Evolutionary conservation across 495 filamentous ascomycete species (phyloP), one percentile per base, ranked within the genome.

Genomic region (Alectoria sarmentosa): DNA sequence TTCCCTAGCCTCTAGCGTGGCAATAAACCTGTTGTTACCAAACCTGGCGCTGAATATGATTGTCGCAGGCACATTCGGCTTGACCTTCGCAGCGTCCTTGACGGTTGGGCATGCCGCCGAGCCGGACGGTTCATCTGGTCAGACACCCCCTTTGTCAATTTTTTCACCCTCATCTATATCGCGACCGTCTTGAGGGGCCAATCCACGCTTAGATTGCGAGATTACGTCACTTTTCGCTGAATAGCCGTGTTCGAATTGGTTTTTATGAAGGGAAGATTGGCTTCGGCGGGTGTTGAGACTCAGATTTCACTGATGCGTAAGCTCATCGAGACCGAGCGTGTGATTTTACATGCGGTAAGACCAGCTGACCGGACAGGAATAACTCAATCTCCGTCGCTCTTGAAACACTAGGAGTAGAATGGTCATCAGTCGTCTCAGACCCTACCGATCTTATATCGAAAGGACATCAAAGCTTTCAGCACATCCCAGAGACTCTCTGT

Each of bases 81-180:
- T 56, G 14, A 15, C 52, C 26, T 56, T n/a, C 4, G 52, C 21
- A 28, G 52, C 52, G 52, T 56, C 52, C n/a, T 56, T 56, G 32
- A 9, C 32, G 7, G 52, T 56, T 3, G 52, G n/a, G 17, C 32
- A 56, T 34, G 9, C 52, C 52, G 52, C 10, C 52, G 52, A 28
- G 52, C 52, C 4, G 52, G 52, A 30, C 52, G 52, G 13, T 56
- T 56, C 52, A 56, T 56, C 32, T 56, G 52, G 52, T 56, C 52
- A 15, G 52, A 56, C 26, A 56, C 52, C 32, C 52, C 52, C 13
- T 56, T 56, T 15, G n/a, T 56, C 52, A 56, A 56, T 19, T 56
- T 56, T 21, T 56, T 56, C 52, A 14, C 52, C 17, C 32, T 56
- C 3, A 56, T 56, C 5, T 56, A 56, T 34, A 56, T 56, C 26